These are phyloP conservation scores for Metarhizium humberi DNA, from an alignment of 2,329 filamentous ascomycete species.

Conservation along the genomic window DNA sequence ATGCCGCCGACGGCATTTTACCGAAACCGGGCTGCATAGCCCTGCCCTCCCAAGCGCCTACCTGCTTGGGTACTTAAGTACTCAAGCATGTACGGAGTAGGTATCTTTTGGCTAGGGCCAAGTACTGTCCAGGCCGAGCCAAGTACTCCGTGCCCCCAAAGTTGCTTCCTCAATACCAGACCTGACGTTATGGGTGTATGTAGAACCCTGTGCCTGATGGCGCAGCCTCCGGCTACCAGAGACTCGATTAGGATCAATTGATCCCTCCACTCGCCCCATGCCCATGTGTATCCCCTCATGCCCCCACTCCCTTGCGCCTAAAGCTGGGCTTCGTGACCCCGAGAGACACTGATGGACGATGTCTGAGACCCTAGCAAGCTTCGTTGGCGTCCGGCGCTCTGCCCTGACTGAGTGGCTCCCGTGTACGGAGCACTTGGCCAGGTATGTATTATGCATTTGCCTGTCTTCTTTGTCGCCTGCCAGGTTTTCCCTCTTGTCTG, in stretches of 20 bases:
- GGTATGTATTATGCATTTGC: not conserved
- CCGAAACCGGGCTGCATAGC: not conserved
- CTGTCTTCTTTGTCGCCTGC: slow-evolving; percentile 1
- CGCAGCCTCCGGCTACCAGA: not conserved
- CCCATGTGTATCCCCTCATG: slow-evolving; percentile 1
- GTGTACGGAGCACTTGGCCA: not conserved
- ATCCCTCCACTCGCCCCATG: not conserved
- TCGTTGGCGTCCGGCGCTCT: slow-evolving; percentile 3
- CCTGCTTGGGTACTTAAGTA: no score
- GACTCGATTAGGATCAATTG: not conserved
- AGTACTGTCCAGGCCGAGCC: not conserved
- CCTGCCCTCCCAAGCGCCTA: not conserved
- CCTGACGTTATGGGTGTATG: no score
- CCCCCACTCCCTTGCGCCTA: slow-evolving; percentile 5
- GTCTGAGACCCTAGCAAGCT: slow-evolving; percentile 4
- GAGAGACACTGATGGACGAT: not conserved
- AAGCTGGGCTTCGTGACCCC: not conserved
- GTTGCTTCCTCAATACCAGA: not conserved
- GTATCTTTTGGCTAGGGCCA: not conserved
- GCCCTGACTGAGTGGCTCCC: slow-evolving; percentile 1
- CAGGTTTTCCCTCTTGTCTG: not conserved
- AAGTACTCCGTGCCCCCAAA: not conserved
- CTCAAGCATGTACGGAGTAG: not conserved
- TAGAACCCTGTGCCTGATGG: slow-evolving; percentile 1
- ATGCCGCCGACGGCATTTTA: not conserved